Percentiles rank a stretch among this genome's conserved stretches.
Evolutionary conservation across 345 rosid genomes (phyloP).

Genomic region (Camelina sativa): DNA sequence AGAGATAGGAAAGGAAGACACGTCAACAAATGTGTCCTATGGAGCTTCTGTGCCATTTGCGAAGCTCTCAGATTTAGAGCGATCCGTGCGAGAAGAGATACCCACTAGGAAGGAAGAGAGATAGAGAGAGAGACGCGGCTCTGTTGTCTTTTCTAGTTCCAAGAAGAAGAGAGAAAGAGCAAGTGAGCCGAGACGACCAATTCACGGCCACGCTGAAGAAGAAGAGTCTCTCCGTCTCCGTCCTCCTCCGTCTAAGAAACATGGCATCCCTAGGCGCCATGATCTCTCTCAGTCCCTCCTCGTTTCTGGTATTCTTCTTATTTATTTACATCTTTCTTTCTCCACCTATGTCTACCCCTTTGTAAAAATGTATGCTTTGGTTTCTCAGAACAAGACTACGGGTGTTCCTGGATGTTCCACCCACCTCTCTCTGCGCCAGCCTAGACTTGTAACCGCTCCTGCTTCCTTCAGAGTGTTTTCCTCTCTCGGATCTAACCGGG

Average conservation of each 20-base stretch:
- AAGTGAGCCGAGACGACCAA: not conserved
- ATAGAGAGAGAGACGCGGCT: not conserved
- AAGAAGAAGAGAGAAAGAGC: slow-evolving; percentile 5
- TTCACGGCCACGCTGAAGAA: slow-evolving; percentile 12
- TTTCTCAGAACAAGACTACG: slow-evolving; percentile 52
- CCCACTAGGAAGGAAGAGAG: not conserved
- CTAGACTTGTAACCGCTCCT: slow-evolving; percentile 37
- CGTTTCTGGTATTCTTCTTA: slow-evolving; percentile 52
- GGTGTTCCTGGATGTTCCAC: slow-evolving; percentile 51
- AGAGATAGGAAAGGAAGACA: slow-evolving; percentile 36
- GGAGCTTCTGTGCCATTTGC: slow-evolving; percentile 37
- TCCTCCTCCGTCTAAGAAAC: slow-evolving; percentile 26
- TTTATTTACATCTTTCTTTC: slow-evolving; percentile 32
- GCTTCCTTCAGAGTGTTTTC: slow-evolving; percentile 52
- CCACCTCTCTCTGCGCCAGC: slow-evolving; percentile 48
- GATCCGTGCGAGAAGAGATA: not conserved
- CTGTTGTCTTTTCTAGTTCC: not conserved
- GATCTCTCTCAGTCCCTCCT: slow-evolving; percentile 55
- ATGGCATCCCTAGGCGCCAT: slow-evolving; percentile 45
- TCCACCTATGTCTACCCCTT: slow-evolving; percentile 3
- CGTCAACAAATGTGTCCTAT: slow-evolving; percentile 35
- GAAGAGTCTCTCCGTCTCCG: slow-evolving; percentile 33
- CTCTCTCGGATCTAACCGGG: slow-evolving; percentile 48
- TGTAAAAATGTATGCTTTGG: not conserved
- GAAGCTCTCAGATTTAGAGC: slow-evolving; percentile 29